These are phyloP conservation scores for Lepidium campestre DNA, from an alignment of 441 rosid species.

Conservation along the genomic window DNA sequence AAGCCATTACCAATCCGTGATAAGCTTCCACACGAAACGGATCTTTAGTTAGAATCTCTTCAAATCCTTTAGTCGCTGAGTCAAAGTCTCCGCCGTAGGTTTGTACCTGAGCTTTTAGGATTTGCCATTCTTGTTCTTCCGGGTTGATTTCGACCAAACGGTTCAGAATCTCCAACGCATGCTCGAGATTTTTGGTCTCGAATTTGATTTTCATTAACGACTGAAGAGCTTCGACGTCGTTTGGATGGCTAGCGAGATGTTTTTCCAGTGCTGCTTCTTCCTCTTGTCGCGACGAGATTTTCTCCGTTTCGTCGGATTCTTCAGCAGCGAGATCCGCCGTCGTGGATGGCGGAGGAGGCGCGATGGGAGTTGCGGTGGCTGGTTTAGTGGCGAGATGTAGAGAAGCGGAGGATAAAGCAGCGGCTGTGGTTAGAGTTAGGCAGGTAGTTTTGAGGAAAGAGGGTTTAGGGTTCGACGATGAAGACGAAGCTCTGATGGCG, in stretches of 20 bases:
- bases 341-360: conserved; percentile 28
- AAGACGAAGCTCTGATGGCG: conserved; percentile 37
- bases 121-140: conserved; percentile 58
- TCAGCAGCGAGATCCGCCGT: conserved; percentile 27
- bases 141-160: conserved; percentile 74
- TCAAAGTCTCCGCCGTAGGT: conserved; percentile 58
- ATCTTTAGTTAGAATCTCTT: conserved; percentile 56
- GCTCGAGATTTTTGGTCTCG: conserved; percentile 44
- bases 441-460: conserved; percentile 40
- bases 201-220: conserved; percentile 64
- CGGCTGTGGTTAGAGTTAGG: conserved; percentile 57
- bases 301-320: conserved; percentile 13
- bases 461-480: conserved; percentile 20
- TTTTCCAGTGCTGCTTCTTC: conserved; percentile 50
- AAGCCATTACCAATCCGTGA: conserved; percentile 72
- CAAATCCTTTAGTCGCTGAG: conserved; percentile 48
- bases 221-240: conserved; percentile 51
- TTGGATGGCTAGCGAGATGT: conserved; percentile 33
- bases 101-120: conserved; percentile 61
- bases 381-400: conserved; percentile 38
- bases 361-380: conserved; percentile 43
- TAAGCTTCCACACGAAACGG: conserved; percentile 78
- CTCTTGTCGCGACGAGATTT: conserved; percentile 24
- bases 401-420: conserved; percentile 56
- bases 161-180: conserved; percentile 50